phyloP scores from a whole-genome alignment of 2,329 filamentous ascomycete genomes.

The Claviceps monticola region DNA sequence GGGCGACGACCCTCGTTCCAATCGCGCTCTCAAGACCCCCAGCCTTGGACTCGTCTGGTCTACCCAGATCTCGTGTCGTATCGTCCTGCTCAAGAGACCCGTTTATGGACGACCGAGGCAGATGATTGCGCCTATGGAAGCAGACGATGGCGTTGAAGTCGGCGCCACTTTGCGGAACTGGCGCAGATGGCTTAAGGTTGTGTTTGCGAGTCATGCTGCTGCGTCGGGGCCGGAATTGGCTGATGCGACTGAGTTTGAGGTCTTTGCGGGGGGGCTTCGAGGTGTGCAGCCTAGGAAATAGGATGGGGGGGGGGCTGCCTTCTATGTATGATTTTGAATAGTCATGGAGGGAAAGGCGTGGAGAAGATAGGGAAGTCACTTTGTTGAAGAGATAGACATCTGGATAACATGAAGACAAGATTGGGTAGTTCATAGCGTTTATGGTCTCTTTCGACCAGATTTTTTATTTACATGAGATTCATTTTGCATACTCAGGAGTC shows the following conservation, averaged over 20 bases:
- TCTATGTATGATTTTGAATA: too few relatives aligned
- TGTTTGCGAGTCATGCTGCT: constrained; percentile 68
- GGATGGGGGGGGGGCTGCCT: too few relatives aligned
- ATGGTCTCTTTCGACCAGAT: too few relatives aligned
- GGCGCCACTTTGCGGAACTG: constrained; percentile 41
- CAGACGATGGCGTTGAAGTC: constrained; percentile 27
- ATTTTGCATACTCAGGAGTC: too few relatives aligned
- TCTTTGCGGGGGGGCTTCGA: constrained; percentile 51
- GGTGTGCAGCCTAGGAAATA: constrained; percentile 11
- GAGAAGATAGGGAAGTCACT: too few relatives aligned
- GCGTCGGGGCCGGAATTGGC: constrained; percentile 34
- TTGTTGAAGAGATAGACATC: too few relatives aligned
- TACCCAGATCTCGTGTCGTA: constrained; percentile 70
- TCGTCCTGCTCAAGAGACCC: constrained; percentile 66
- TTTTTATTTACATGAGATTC: too few relatives aligned
- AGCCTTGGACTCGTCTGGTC: constrained; percentile 82
- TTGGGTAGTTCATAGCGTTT: too few relatives aligned
- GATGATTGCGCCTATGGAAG: constrained; percentile 21
- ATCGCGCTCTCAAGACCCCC: constrained; percentile 58
- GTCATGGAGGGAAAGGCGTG: too few relatives aligned
- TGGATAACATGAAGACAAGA: too few relatives aligned
- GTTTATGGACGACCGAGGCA: constrained; percentile 28
- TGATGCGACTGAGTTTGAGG: constrained; percentile 57
- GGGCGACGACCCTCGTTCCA: constrained; percentile 52
- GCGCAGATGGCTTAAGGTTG: constrained; percentile 72